These are phyloP conservation scores for Pelargonium myrrhifolium DNA, from an alignment of 441 rosid genomes.

Conservation along the genomic window DNA sequence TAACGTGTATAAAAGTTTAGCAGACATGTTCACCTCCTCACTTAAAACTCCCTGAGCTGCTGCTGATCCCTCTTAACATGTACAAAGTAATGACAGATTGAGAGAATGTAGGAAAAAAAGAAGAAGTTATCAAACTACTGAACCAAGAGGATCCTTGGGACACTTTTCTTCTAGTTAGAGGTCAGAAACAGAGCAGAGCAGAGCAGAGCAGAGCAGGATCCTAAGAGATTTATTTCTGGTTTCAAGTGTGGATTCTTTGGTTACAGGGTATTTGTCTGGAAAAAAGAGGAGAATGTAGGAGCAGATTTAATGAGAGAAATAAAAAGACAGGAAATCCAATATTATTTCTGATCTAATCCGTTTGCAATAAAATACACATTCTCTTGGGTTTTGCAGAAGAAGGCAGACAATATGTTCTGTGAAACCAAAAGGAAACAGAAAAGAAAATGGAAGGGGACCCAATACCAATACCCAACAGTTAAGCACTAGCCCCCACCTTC, in stretches of 20 bases:
- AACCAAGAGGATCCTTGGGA: not conserved
- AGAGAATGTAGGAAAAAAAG: not conserved
- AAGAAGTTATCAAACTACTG: slow-evolving; percentile 1
- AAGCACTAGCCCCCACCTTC: slow-evolving; percentile 19
- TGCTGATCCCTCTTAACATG: not conserved
- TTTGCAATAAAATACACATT: slow-evolving; percentile 17
- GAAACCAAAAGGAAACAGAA: slow-evolving; percentile 17
- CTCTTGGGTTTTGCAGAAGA: slow-evolving; percentile 27
- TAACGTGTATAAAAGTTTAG: slow-evolving; percentile 44
- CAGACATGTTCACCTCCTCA: slow-evolving; percentile 47
- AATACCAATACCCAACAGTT: slow-evolving; percentile 13
- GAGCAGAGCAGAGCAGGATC: not conserved
- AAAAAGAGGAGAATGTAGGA: slow-evolving; percentile 26
- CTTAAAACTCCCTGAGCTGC: slow-evolving; percentile 13
- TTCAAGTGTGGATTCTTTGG: slow-evolving; percentile 12
- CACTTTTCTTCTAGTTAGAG: not conserved
- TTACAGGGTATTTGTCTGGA: slow-evolving; percentile 20
- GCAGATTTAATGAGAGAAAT: slow-evolving; percentile 27
- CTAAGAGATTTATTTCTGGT: slow-evolving; percentile 1
- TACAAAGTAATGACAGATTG: not conserved
- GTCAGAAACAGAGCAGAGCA: not conserved
- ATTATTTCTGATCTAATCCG: slow-evolving; percentile 12
- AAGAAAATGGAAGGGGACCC: slow-evolving; percentile 11
- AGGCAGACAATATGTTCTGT: slow-evolving; percentile 28
- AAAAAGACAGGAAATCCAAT: slow-evolving; percentile 19